Base-by-base conservation (phyloP, 1,284 basidiomycete genomes). In the Melampsora americana region DNA sequence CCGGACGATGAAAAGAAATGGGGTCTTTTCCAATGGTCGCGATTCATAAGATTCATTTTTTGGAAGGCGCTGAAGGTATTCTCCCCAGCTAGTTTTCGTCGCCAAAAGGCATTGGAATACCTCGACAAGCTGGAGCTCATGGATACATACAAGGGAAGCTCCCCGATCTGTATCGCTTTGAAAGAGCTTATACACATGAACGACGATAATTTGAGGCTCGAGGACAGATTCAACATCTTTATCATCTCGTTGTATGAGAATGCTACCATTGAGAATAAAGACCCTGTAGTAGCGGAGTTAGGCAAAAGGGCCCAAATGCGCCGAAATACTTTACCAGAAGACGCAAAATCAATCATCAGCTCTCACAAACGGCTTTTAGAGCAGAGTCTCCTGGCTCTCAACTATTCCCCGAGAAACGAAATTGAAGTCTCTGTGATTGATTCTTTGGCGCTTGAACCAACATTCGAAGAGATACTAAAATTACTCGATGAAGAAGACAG, bases 141-240 rank as follows among this genome's bases (percentile, higher is more conserved):
- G 7, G 28, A 23, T 23, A n/a, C n/a, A 28, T 23, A 23, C 28
- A 56, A 28, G 28, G n/a, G 53, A 56, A 56, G 28, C 28, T 7
- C 1, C 20, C 6, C 5, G 12, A 56, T 56, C n/a, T 56, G 53
- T 56, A 56, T 23, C 28, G 53, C 53, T 28, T 16, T 56, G 9
- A n/a, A 56, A 23, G 53, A 56, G 53, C 53, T 56, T 4, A 23
- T 56, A 0, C 18, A n/a, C n/a, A 56, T 56, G 53, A 56, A 28
- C n/a, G 28, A 28, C n/a, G 53, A 56, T 16, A 20, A 20, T 11
- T 56, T 56, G 9, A 56, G 14, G 7, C 53, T 56, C 28, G 53
- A 56, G 20, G 53, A 56, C 28, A 56, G 53, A 56, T 56, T 56
- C 28, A 56, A 56, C 28, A 28, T n/a, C n/a, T 56, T 56, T 28